Evolutionary conservation across 495 filamentous ascomycete genomes (phyloP).

Genomic region (Penicillium lividum): DNA sequence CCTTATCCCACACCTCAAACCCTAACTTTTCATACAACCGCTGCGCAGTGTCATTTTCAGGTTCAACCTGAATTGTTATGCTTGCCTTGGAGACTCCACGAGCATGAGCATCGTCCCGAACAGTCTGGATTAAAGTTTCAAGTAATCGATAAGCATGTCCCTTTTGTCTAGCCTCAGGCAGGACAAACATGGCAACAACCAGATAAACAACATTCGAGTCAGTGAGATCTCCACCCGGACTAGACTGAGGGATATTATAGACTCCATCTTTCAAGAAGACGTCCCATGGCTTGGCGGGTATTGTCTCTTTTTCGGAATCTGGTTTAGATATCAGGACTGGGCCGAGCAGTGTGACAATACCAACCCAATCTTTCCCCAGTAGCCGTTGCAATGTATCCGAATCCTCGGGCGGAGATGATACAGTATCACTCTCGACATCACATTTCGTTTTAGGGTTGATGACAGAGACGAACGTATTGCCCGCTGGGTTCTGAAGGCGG

Average conservation of each 20-base stretch:
- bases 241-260: constrained; percentile 8
- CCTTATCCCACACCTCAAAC: constrained; percentile 33
- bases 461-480: constrained; percentile 44
- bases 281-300: constrained; percentile 6
- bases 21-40: constrained; percentile 48
- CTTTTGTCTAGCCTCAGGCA: constrained; percentile 39
- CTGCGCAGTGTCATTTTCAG: constrained; percentile 38
- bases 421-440: neutral
- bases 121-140: constrained; percentile 32
- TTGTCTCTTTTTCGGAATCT: constrained; percentile 23
- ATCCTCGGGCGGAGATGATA: constrained; percentile 1
- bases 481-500: constrained; percentile 47
- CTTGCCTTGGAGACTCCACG: constrained; percentile 17
- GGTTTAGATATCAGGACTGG: constrained; percentile 18
- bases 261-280: constrained; percentile 13
- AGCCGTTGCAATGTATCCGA: constrained; percentile 5
- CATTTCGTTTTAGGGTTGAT: neutral
- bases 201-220: constrained; percentile 20
- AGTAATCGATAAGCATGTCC: constrained; percentile 46
- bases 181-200: constrained; percentile 46
- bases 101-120: constrained; percentile 24
- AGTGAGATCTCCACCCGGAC: constrained; percentile 25
- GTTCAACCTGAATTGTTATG: constrained; percentile 40
- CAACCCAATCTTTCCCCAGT: constrained; percentile 26
- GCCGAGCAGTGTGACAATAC: constrained; percentile 30